Base-by-base conservation (phyloP, 2,329 filamentous ascomycete genomes). In the Phoma sp. region DNA sequence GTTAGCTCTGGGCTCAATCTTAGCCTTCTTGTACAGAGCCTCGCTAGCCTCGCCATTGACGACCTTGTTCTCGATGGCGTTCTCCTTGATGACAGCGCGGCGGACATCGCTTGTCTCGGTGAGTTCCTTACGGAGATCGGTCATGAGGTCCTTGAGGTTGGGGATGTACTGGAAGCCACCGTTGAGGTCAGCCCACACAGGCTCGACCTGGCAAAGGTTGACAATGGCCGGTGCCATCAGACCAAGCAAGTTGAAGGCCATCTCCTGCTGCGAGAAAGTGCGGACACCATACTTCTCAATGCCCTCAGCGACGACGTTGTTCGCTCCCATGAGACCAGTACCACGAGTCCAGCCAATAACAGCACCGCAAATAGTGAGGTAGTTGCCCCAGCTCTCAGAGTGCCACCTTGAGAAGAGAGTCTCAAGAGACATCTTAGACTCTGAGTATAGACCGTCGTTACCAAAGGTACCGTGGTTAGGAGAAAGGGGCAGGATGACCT, bases 331-430 rank as follows among this genome's bases (percentile, higher is more conserved):
- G 68, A 99, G 87, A 74, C 95, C 95, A 61, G 95, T 99, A 63
- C 94, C 95, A 80, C 95, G 94, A 67, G 95, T 99, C 95, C 95
- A 99, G 60, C 95, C 95, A 74, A 99, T 99, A 77, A 98, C 92
- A 60, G 94, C 94, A 81, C 95, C 95, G 69, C 95, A 99, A 67
- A 99, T 95, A 57, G 94, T 98, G 69, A 99, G 91, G 81, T 96
- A 99, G 80, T 94, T 94, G 63, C 87, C 89, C 95, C 95, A 99
- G 81, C 87, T 93, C 81, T 99, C 95, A 0, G 95, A 96, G 78
- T 96, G 90, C 95, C 95, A 99, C 67, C 95, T 87, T 81, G 96
- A 97, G 86, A 99, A 98, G 33, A 99, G 85, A 4, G 95, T 98
- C 83, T 99, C 95, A 8, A 99, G 84, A 38, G 89, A 95, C 55